Base-by-base conservation (phyloP, 139 green algal species). In the Coelastrella sp. region DNA sequence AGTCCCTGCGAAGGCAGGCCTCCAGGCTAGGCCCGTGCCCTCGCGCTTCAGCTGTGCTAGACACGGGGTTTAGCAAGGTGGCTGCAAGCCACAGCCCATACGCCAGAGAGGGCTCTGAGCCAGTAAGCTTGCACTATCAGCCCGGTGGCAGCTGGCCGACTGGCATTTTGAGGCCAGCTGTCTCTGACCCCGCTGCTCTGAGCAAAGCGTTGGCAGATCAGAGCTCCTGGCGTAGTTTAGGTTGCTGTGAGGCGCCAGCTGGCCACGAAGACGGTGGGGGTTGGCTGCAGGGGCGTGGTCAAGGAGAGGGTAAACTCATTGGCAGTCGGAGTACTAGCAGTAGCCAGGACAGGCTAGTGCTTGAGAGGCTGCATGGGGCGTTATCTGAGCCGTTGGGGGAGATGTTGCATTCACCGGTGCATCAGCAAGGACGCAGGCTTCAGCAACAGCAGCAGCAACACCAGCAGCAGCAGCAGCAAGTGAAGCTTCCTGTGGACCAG, bases 361-460 rank as follows among this genome's bases (percentile, higher is more conserved):
- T 80, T n/a, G 22, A 57, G 74, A 16, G 22, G 22, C 22, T 80
- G 22, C 74, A 59, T 80, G 74, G 16, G 14, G 68, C 68, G 0
- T n/a, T 76, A 6, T 76, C 68, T 32, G 68, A 76, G 68, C 68
- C 68, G 6, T 3, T 76, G 14, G 68, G 68, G 14, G 68, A 76
- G 17, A 20, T 76, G 68, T 16, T 76, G 68, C 68, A 22, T 7
- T 76, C 68, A 76, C 68, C 68, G 8, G 13, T 7, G n/a, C 6
- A 32, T 6, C n/a, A 16, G 68, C 6, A 7, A n/a, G 68, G 14
- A 20, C n/a, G 68, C 6, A 22, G 74, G 7, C 22, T 3, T 7
- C 74, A 58, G 23, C 74, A 80, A 74, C 74, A 80, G 57, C 78
- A 11, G 17, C 78, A 47, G 81, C 81, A 66, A 23, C 23, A 61